phyloP scores from a whole-genome alignment of 495 filamentous ascomycete genomes.

The Penicillium daleae region DNA sequence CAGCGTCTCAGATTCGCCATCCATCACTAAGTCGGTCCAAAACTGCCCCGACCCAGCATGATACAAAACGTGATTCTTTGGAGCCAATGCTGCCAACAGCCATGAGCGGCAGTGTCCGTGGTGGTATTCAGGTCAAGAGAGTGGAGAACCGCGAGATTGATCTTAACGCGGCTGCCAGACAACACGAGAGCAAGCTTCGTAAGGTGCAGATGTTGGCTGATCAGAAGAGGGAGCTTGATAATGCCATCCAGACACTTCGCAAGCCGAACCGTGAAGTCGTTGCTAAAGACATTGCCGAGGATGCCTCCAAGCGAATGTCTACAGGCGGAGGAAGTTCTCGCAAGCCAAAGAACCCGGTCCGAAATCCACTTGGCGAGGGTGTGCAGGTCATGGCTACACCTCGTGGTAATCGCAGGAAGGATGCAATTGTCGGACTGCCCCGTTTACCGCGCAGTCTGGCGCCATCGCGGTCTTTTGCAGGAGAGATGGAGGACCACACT shows the following conservation, averaged over 20 bases:
- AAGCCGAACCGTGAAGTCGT: conserved; percentile 85
- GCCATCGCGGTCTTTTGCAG: conserved; percentile 33
- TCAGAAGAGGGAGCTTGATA: conserved; percentile 75
- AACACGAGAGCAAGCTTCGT: conserved; percentile 66
- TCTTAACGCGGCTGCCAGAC: conserved; percentile 57
- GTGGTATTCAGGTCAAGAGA: conserved; percentile 60
- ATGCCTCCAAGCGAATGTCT: conserved; percentile 62
- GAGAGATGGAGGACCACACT: conserved; percentile 27
- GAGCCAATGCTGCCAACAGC: conserved; percentile 41
- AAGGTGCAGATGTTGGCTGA: conserved; percentile 70
- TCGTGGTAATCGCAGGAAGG: conserved; percentile 52
- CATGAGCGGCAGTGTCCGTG: conserved; percentile 43
- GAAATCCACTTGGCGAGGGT: conserved; percentile 59
- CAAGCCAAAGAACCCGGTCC: conserved; percentile 67
- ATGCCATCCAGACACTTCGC: conserved; percentile 80
- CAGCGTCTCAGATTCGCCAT: conserved; percentile 29
- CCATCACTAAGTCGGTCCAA: conserved; percentile 71
- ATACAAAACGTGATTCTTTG: conserved; percentile 40
- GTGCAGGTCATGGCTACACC: conserved; percentile 82
- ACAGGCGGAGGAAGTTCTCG: conserved; percentile 39
- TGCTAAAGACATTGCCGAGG: conserved; percentile 70
- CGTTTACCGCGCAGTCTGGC: conserved; percentile 35
- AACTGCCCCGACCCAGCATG: conserved; percentile 54
- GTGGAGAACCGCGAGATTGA: conserved; percentile 72
- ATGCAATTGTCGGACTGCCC: conserved; percentile 36